Percentiles rank a stretch among this genome's conserved stretches.
Conservation (phyloP, 257 asterid genomes). For the Cordia subcordata region DNA sequence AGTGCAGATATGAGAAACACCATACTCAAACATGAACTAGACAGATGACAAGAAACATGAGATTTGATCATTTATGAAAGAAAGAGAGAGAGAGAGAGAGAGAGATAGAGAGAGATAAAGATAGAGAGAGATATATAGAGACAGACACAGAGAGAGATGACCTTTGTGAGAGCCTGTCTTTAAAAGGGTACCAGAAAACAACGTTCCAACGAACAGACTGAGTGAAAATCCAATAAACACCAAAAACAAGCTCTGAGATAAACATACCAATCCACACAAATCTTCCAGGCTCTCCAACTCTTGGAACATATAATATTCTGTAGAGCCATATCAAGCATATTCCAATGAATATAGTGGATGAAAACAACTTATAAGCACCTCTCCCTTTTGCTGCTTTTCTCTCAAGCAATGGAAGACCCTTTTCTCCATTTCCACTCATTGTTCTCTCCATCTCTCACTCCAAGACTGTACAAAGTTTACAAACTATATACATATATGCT, state of each 20-base stretch:
- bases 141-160: too few species aligned
- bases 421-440: constrained; percentile 8
- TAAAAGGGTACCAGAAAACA: constrained; percentile 42
- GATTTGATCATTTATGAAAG: too few species aligned
- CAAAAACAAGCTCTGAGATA: constrained; percentile 40
- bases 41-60: too few species aligned
- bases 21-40: too few species aligned
- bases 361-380: constrained; percentile 19
- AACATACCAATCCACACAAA: constrained; percentile 54
- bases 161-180: constrained; percentile 43
- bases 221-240: constrained; percentile 62
- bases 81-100: not conserved
- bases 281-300: constrained; percentile 29
- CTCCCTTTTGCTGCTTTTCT: constrained; percentile 36
- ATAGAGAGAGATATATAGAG: too few species aligned
- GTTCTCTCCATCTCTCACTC: not conserved
- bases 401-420: constrained; percentile 39
- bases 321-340: constrained; percentile 35
- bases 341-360: constrained; percentile 28
- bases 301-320: constrained; percentile 43
- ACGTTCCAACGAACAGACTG: constrained; percentile 60
- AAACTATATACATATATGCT: too few species aligned
- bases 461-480: too few species aligned
- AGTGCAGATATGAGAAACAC: too few species aligned
- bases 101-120: too few species aligned